Conservation (phyloP, 2,329 filamentous ascomycete species). For the Pestalotiopsis fici region DNA sequence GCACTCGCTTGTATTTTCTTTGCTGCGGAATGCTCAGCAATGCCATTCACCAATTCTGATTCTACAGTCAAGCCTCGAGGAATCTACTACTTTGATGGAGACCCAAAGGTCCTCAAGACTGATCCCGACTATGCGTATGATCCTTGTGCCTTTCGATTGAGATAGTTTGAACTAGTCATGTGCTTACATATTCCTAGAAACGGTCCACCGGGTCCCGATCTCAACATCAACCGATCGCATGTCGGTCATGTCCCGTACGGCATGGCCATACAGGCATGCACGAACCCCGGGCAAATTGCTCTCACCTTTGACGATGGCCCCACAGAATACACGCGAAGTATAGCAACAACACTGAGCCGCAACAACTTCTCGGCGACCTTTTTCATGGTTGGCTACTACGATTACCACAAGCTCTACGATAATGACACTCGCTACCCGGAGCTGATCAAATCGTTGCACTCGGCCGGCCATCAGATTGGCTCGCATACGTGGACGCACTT, state of each 20-base stretch:
- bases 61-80: background rate
- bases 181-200: background rate
- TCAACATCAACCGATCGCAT: background rate
- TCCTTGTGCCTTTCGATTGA: background rate
- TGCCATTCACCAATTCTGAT: background rate
- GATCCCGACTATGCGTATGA: background rate
- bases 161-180: background rate
- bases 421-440: slow-evolving; percentile 41
- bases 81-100: background rate
- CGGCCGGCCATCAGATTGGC: slow-evolving; percentile 46
- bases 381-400: slow-evolving; percentile 33
- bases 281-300: slow-evolving; percentile 30
- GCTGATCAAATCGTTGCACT: slow-evolving; percentile 43
- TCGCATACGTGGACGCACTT: slow-evolving; percentile 49
- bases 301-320: slow-evolving; percentile 40
- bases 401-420: slow-evolving; percentile 35
- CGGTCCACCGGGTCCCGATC: background rate
- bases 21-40: background rate
- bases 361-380: slow-evolving; percentile 35
- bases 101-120: background rate
- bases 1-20: background rate
- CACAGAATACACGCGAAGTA: slow-evolving; percentile 30
- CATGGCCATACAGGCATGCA: slow-evolving; percentile 33
- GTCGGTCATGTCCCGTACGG: slow-evolving; percentile 29
- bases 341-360: slow-evolving; percentile 35